Evolutionary conservation across 1,284 basidiomycete genomes (phyloP).

Genomic region (Marasmius tenuissimus): DNA sequence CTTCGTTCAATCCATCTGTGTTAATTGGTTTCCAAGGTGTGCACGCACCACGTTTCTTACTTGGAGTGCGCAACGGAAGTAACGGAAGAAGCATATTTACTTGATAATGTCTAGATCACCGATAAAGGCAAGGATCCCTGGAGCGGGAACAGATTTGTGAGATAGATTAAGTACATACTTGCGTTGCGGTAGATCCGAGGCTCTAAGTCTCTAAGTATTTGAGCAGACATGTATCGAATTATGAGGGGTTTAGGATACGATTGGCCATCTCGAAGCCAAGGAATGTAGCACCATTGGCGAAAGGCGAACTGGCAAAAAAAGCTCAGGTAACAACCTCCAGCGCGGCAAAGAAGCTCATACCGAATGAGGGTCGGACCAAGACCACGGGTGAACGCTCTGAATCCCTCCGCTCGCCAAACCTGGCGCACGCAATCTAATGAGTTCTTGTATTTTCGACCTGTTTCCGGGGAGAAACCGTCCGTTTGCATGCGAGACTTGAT

Average conservation of each 20-base stretch:
- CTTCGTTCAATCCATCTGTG: neutral
- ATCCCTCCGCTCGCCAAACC: constrained; percentile 81
- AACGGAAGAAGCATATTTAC: neutral
- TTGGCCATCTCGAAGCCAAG: constrained; percentile 89
- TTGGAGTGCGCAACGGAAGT: neutral
- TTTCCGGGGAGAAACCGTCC: constrained; percentile 76
- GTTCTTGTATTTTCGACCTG: constrained; percentile 80
- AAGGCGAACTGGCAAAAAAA: constrained; percentile 61
- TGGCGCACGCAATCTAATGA: constrained; percentile 81
- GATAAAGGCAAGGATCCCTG: neutral
- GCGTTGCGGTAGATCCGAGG: no score
- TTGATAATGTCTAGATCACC: neutral
- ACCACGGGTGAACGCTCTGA: constrained; percentile 86
- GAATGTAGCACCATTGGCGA: constrained; percentile 93
- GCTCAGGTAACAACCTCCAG: neutral
- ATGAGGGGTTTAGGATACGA: constrained; percentile 51
- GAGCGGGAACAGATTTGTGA: no score
- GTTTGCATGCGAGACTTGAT: constrained; percentile 96
- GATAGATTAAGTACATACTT: no score
- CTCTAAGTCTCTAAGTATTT: no score
- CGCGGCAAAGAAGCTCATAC: constrained; percentile 39
- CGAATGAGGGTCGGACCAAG: constrained; percentile 89
- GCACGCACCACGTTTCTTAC: neutral
- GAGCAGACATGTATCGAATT: neutral
- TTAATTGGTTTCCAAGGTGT: neutral